Evolutionary conservation across 1,284 basidiomycete genomes (phyloP).

Genomic region (Ceratobasidium sp.): DNA sequence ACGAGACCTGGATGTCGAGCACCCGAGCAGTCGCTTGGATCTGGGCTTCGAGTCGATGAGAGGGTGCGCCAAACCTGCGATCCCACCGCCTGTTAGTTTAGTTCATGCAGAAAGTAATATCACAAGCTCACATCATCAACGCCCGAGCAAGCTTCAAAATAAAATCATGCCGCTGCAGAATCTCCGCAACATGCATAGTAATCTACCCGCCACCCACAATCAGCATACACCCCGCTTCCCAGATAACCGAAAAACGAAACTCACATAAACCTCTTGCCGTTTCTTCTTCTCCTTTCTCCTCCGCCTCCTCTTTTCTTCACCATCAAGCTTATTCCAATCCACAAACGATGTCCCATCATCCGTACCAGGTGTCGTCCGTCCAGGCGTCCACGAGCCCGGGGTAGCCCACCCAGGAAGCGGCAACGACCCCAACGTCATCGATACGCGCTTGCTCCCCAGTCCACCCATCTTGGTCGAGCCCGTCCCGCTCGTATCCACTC

Average conservation of each 20-base stretch:
- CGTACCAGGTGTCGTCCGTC: too few relatives aligned
- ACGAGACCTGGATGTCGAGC: conserved; percentile 82
- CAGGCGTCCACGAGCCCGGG: conserved; percentile 46
- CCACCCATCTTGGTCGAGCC: background rate
- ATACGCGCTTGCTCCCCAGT: conserved; percentile 17
- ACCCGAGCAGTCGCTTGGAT: conserved; percentile 86
- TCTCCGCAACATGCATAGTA: conserved; percentile 87
- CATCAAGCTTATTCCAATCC: conserved; percentile 43
- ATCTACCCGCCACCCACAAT: conserved; percentile 63
- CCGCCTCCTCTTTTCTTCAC: conserved; percentile 54
- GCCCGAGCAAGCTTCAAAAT: conserved; percentile 87
- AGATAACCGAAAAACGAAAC: conserved; percentile 49
- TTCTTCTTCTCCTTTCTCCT: conserved; percentile 69
- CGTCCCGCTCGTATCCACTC: background rate
- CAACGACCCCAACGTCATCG: conserved; percentile 21
- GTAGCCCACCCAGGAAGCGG: conserved; percentile 39
- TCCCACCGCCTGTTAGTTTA: background rate
- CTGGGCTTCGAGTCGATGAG: conserved; percentile 86
- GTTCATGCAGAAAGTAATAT: background rate
- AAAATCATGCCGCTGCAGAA: conserved; percentile 88
- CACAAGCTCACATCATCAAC: conserved; percentile 86
- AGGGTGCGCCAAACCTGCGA: conserved; percentile 76
- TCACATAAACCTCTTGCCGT: conserved; percentile 78
- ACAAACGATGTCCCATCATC: conserved; percentile 29
- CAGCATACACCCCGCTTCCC: background rate